Percentiles rank a stretch among this genome's conserved stretches.
phyloP scores from a whole-genome alignment of 139 green algal species.

The Coelastrella sp. region DNA sequence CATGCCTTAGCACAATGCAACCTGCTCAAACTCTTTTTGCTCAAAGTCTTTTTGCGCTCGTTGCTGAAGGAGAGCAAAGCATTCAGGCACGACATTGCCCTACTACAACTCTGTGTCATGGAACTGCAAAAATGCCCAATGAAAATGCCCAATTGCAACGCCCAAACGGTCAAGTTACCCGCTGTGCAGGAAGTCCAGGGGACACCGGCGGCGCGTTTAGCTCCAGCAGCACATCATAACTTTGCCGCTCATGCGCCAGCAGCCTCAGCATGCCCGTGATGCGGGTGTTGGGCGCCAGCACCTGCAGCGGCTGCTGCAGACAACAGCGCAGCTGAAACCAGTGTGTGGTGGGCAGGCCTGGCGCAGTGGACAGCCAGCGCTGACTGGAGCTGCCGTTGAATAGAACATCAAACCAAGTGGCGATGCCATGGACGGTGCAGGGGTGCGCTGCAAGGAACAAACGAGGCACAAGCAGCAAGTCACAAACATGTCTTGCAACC shows the following conservation, averaged over 20 bases:
- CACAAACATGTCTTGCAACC: background rate
- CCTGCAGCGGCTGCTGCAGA: constrained; percentile 73
- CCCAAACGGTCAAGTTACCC: constrained; percentile 30
- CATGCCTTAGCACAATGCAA: background rate
- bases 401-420: constrained; percentile 96
- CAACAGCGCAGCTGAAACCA: constrained; percentile 90
- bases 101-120: background rate
- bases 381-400: constrained; percentile 80
- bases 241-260: constrained; percentile 80
- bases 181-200: constrained; percentile 54
- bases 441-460: constrained; percentile 42
- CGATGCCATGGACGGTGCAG: constrained; percentile 87
- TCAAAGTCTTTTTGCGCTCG: background rate
- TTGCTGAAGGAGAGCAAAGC: background rate
- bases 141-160: background rate
- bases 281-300: constrained; percentile 48
- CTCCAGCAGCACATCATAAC: constrained; percentile 81
- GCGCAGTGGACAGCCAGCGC: constrained; percentile 92
- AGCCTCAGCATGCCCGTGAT: constrained; percentile 75
- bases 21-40: background rate
- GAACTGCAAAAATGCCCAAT: background rate
- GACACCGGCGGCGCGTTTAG: constrained; percentile 67
- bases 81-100: background rate
- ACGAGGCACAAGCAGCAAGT: background rate
- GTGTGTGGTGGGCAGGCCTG: constrained; percentile 93